A percentile compares a stretch with the other conserved stretches of the same genome.
Evolutionary conservation across 2,329 filamentous ascomycete genomes (phyloP).

Genomic region (Calonectria naviculata): DNA sequence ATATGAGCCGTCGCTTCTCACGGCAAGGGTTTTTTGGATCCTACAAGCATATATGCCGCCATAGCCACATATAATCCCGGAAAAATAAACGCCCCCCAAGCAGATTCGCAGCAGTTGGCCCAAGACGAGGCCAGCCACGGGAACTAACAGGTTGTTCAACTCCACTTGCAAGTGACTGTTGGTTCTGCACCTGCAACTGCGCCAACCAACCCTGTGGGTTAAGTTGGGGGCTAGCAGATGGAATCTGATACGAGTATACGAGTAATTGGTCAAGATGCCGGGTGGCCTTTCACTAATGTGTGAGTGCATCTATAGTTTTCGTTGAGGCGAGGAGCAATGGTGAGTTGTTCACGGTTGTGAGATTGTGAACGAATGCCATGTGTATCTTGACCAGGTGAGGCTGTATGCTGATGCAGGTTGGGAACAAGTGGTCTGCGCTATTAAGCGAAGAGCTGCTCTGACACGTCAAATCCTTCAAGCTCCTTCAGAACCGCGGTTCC

Average conservation of each 20-base stretch:
- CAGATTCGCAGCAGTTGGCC: neutral
- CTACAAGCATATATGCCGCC: neutral
- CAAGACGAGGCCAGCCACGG: neutral
- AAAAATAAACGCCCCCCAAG: neutral
- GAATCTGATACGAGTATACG: neutral
- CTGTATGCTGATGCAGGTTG: neutral
- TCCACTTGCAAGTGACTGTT: neutral
- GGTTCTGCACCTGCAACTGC: neutral
- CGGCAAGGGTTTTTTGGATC: neutral
- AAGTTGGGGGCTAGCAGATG: neutral
- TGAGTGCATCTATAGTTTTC: neutral
- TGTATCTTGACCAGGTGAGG: neutral
- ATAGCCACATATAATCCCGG: neutral
- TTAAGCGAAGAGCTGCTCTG: neutral
- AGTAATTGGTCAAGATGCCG: neutral
- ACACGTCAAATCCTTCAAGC: neutral
- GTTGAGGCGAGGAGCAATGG: neutral
- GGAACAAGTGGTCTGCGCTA: neutral
- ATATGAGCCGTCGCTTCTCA: neutral
- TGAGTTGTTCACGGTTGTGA: neutral
- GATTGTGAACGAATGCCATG: too few species aligned
- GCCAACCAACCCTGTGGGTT: neutral
- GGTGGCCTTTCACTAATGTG: neutral
- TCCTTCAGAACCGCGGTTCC: neutral
- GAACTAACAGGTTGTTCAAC: neutral